Evolutionary conservation across 2,329 filamentous ascomycete species (phyloP).

Genomic region (Clarireedia paspali): DNA sequence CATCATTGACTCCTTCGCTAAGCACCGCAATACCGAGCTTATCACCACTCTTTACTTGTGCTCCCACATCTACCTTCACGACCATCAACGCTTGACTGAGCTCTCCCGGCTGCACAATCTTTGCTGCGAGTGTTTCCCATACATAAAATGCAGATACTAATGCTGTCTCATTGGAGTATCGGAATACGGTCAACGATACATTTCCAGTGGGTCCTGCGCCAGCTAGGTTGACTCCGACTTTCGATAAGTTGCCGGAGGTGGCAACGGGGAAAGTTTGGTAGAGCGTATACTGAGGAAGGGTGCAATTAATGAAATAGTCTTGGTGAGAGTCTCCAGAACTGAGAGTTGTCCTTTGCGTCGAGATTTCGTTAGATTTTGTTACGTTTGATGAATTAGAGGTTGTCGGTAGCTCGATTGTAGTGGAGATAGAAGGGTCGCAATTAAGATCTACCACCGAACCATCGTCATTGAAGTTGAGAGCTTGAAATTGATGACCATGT

Average conservation of each 20-base stretch:
- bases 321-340: constrained; percentile 13
- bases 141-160: constrained; percentile 19
- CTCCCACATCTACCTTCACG: constrained; percentile 8
- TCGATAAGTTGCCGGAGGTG: constrained; percentile 12
- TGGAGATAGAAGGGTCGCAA: not conserved
- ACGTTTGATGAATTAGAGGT: not conserved
- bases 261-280: constrained; percentile 20
- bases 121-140: constrained; percentile 18
- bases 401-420: not conserved
- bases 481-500: constrained; percentile 3
- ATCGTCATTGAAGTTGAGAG: constrained; percentile 2
- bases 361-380: not conserved
- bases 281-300: constrained; percentile 15
- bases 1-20: constrained; percentile 12
- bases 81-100: constrained; percentile 11
- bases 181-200: constrained; percentile 16
- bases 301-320: constrained; percentile 12
- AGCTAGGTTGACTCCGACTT: constrained; percentile 18
- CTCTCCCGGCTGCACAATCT: constrained; percentile 1
- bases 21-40: constrained; percentile 16
- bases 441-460: not conserved
- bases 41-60: constrained; percentile 10
- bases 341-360: not conserved
- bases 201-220: constrained; percentile 11
- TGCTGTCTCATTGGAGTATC: constrained; percentile 16